Evolutionary conservation across 2,329 filamentous ascomycete species (phyloP), one percentile per base, ranked within the genome.

Genomic region (Aspergillus felis): DNA sequence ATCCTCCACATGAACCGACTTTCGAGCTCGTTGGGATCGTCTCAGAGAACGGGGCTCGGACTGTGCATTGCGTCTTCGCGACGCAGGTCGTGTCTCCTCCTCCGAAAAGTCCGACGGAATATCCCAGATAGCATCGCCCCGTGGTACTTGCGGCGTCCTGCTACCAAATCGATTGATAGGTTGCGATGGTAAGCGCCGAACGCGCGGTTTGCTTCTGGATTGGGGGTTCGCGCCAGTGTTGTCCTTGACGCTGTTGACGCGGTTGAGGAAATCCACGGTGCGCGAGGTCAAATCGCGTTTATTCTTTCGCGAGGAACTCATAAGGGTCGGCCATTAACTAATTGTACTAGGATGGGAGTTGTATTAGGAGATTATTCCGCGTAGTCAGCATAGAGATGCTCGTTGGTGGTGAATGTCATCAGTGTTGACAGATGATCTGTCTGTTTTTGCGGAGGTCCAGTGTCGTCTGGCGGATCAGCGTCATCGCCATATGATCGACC

Each of bases 191-290:
- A 47, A 8, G 4, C 44, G 44, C 5, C 54, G 50, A 27, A 51
- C 28, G 28, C 44, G 49, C 7, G 51, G 51, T 20, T 51, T 49
- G n/a, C 44, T 44, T 24, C 38, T 25, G 27, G 28, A 35, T 46
- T 17, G 51, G 32, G 12, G 27, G 12, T 17, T 5, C 32, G 14
- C 32, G 32, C 42, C 42, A 25, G 47, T 28, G 32, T 44, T 50
- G 57, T 61, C 44, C 44, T 14, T 61, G 48, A 67, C 54, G 24
- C 46, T 61, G 50, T 69, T 71, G 48, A 68, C 54, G 24, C 46
- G 60, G 50, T 69, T 71, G 6, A 69, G 25, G 27, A 64, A 42
- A 17, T 65, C 64, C 25, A 69, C 49, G 4, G 63, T 50, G 24
- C 58, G 52, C 4, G 41, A 42, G 12, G 61, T 67, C 25, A 54